Percentiles rank a stretch among this genome's conserved stretches.
Conservation (phyloP, 495 filamentous ascomycete species). For the Talaromyces wortmannii region DNA sequence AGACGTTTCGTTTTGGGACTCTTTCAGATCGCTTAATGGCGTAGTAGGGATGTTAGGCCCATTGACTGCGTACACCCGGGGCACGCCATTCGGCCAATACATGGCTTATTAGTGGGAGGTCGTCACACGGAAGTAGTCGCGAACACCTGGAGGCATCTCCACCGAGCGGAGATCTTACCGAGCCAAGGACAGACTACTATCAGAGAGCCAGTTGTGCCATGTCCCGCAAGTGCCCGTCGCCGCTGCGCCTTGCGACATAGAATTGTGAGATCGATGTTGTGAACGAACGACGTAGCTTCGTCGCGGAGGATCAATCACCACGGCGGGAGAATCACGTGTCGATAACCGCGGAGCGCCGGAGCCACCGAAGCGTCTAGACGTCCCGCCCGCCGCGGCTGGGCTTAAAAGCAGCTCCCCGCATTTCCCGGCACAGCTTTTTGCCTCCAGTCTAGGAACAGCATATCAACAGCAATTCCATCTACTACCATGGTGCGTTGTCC, state of each 20-base stretch:
- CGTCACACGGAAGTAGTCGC: constrained; percentile 14
- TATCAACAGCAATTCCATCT: not conserved
- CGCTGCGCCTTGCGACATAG: not conserved
- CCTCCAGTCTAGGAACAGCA: not conserved
- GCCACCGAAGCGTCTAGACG: constrained; percentile 7
- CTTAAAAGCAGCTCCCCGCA: constrained; percentile 6
- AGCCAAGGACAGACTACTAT: not conserved
- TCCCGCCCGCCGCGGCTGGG: not conserved
- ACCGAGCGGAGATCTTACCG: constrained; percentile 11
- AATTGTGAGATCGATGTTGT: not conserved
- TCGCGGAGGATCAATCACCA: no score
- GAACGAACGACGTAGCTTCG: no score
- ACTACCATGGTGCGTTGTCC: not conserved
- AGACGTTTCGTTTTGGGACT: not conserved
- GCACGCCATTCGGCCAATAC: constrained; percentile 96
- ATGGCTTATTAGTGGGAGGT: constrained; percentile 50
- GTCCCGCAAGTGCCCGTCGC: not conserved
- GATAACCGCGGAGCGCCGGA: not conserved
- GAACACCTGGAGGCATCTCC: constrained; percentile 36
- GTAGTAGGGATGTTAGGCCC: constrained; percentile 35
- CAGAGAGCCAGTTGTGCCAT: not conserved
- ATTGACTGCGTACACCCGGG: constrained; percentile 78
- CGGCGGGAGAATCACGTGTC: constrained; percentile 5
- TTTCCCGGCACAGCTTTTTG: not conserved
- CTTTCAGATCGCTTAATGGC: constrained; percentile 29